Evolutionary conservation across 202 grass and related monocot genomes (phyloP).

Genomic region (Setaria italica): DNA sequence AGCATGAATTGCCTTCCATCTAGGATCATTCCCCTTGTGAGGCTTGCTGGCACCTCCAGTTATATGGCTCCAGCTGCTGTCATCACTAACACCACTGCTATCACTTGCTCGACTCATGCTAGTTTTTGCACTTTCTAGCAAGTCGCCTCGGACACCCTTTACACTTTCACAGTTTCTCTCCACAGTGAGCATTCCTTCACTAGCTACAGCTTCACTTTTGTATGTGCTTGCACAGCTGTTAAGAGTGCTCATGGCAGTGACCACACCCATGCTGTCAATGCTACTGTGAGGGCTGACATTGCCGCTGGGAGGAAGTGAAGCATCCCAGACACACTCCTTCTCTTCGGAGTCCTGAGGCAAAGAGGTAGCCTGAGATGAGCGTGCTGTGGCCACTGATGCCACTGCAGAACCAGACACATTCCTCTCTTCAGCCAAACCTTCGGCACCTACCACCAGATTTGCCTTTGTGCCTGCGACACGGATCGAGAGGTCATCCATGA

Average conservation of each 20-base stretch:
- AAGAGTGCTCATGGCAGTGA: constrained; percentile 59
- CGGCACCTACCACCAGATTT: constrained; percentile 42
- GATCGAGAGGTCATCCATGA: constrained; percentile 79
- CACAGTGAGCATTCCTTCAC: constrained; percentile 45
- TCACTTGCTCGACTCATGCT: constrained; percentile 94
- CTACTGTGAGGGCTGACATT: constrained; percentile 99
- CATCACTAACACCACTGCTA: constrained; percentile 90
- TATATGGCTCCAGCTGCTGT: constrained; percentile 91
- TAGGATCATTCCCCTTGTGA: constrained; percentile 95
- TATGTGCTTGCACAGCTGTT: constrained; percentile 51
- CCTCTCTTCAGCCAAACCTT: constrained; percentile 57
- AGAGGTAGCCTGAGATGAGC: constrained; percentile 44
- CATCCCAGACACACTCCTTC: constrained; percentile 97
- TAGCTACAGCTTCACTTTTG: constrained; percentile 59
- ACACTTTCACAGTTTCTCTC: constrained; percentile 63
- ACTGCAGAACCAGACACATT: constrained; percentile 53
- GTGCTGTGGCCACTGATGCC: constrained; percentile 29
- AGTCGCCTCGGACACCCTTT: constrained; percentile 62
- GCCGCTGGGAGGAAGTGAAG: constrained; percentile 86
- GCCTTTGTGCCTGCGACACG: constrained; percentile 59
- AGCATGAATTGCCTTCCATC: constrained; percentile 87
- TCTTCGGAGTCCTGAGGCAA: constrained; percentile 72
- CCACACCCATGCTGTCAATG: constrained; percentile 83
- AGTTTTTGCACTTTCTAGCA: constrained; percentile 82
- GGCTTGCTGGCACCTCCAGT: constrained; percentile 86